Evolutionary conservation across 495 filamentous ascomycete species (phyloP).

Genomic region (Staphylotrichum tortipilum): DNA sequence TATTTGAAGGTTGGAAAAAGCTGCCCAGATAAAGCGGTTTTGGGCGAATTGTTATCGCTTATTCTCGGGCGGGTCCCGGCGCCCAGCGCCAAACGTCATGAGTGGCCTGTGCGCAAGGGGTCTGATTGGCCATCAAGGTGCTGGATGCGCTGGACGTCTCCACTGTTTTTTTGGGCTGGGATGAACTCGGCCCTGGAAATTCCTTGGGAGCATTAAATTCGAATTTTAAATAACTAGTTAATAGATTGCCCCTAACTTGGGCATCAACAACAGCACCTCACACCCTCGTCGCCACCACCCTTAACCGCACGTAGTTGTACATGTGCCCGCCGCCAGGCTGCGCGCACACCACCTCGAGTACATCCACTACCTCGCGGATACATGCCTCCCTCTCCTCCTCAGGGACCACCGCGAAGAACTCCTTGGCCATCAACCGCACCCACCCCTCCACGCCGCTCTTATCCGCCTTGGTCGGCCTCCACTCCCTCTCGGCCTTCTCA

Average conservation of each 20-base stretch:
- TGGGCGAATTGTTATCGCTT: conserved; percentile 1
- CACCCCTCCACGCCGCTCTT: conserved; percentile 61
- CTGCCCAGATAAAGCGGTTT: conserved; percentile 1
- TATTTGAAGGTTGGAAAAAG: not conserved
- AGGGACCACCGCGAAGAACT: conserved; percentile 45
- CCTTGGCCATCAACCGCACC: conserved; percentile 56
- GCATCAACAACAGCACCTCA: conserved; percentile 7
- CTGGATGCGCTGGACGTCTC: too few relatives aligned
- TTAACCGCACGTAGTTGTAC: conserved; percentile 65
- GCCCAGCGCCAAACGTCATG: conserved; percentile 9
- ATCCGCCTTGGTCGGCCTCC: conserved; percentile 50
- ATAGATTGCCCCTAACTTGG: too few relatives aligned
- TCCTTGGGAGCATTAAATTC: too few relatives aligned
- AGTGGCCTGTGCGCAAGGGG: not conserved
- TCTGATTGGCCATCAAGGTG: conserved; percentile 3
- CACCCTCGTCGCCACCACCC: conserved; percentile 51
- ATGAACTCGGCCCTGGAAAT: too few relatives aligned
- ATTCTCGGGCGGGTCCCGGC: conserved; percentile 4
- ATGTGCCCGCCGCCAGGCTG: conserved; percentile 50
- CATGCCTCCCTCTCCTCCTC: conserved; percentile 41
- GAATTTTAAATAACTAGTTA: too few relatives aligned
- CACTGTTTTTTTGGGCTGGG: too few relatives aligned
- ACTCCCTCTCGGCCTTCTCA: conserved; percentile 53
- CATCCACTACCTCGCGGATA: conserved; percentile 48
- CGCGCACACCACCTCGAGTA: conserved; percentile 47